A percentile compares a stretch with the other conserved stretches of the same genome.
Conservation (phyloP, 306 rosid genomes). For the Heteromeles arbutifolia region DNA sequence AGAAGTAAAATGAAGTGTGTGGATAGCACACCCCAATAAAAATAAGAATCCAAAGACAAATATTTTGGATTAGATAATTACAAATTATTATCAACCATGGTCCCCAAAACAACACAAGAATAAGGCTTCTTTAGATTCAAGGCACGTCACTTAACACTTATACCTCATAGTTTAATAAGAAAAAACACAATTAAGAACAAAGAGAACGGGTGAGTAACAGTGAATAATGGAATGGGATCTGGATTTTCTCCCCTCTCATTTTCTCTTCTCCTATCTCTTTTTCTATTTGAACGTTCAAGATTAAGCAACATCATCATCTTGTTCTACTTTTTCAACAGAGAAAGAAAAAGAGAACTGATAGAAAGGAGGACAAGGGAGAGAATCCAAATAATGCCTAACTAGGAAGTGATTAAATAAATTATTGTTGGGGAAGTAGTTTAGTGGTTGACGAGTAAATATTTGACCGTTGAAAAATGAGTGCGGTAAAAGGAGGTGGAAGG, state of each 20-base stretch:
- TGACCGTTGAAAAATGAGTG: neutral
- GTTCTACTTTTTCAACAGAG: rapidly evolving
- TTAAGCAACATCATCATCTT: too few relatives aligned
- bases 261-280: rapidly evolving
- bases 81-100: neutral
- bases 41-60: neutral
- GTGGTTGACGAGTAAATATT: neutral
- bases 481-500: neutral
- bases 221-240: neutral
- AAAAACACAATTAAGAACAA: neutral
- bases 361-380: rapidly evolving
- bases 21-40: too few relatives aligned
- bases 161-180: neutral
- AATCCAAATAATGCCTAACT: neutral
- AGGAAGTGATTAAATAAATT: neutral
- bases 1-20: too few relatives aligned
- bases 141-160: neutral
- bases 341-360: too few relatives aligned
- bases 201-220: neutral
- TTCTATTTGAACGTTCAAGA: too few relatives aligned
- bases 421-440: neutral
- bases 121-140: neutral
- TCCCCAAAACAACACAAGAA: neutral
- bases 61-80: too few relatives aligned
- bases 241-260: rapidly evolving